These are phyloP conservation scores for Gonium pectorale DNA, from an alignment of 139 green algal species.

Conservation along the genomic window DNA sequence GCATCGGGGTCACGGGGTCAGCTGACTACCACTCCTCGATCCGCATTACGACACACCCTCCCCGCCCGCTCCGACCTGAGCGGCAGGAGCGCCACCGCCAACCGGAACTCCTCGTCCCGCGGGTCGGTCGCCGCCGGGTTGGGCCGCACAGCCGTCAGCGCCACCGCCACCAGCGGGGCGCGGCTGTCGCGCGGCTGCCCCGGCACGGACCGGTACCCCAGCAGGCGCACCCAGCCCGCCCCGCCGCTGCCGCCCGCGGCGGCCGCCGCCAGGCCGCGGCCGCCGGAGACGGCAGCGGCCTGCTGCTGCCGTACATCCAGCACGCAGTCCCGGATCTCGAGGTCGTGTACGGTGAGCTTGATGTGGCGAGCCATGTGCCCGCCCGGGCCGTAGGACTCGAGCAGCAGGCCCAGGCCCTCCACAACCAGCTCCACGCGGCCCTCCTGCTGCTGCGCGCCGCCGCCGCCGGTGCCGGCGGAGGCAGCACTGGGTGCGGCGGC, in stretches of 20 bases:
- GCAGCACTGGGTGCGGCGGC: neutral
- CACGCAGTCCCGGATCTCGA: conserved; percentile 62
- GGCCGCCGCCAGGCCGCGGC: neutral
- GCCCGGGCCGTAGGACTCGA: conserved; percentile 50
- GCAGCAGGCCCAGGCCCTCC: conserved; percentile 50
- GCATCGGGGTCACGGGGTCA: too few relatives aligned
- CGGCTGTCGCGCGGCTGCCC: conserved; percentile 52
- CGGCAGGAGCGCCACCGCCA: conserved; percentile 57
- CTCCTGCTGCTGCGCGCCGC: conserved; percentile 27
- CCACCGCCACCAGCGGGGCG: conserved; percentile 54
- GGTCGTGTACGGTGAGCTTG: conserved; percentile 53
- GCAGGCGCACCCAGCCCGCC: conserved; percentile 16
- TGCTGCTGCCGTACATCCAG: conserved; percentile 16
- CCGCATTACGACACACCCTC: neutral
- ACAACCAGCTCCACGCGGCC: conserved; percentile 70
- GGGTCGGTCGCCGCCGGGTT: conserved; percentile 43
- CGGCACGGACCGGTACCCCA: conserved; percentile 37
- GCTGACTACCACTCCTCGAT: neutral
- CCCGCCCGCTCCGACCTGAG: conserved; percentile 8
- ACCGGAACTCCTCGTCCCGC: conserved; percentile 65
- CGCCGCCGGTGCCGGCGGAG: neutral
- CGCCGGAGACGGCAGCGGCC: neutral
- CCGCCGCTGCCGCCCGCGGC: conserved; percentile 14
- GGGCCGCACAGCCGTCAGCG: conserved; percentile 68
- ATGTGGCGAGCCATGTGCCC: conserved; percentile 55